Percentiles rank a stretch among this genome's conserved stretches.
Conservation (phyloP, 2,329 filamentous ascomycete species). For the Elsinoe fawcettii region DNA sequence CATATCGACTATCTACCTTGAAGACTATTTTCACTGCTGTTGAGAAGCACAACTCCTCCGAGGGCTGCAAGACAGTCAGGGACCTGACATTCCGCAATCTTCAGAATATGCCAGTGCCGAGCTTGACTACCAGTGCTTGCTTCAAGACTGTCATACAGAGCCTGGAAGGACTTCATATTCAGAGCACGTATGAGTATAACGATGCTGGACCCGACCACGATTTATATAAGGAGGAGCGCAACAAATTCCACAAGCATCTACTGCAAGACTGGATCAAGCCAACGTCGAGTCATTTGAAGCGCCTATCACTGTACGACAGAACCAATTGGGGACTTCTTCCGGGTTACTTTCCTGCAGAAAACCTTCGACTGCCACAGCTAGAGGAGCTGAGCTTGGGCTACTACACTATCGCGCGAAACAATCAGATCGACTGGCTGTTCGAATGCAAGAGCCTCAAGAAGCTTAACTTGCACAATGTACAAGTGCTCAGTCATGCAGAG, state of each 20-base stretch:
- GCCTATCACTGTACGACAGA: conserved; percentile 4
- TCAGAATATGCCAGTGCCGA: not conserved
- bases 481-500: not conserved
- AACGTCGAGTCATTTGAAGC: not conserved
- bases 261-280: not conserved
- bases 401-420: conserved; percentile 4
- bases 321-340: conserved; percentile 12
- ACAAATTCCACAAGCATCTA: not conserved
- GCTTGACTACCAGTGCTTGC: not conserved
- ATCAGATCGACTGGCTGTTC: conserved; percentile 9
- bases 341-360: not conserved
- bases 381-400: conserved; percentile 1
- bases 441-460: not conserved
- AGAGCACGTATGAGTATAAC: conserved; percentile 1
- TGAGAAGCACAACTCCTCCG: not conserved
- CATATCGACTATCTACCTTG: not conserved
- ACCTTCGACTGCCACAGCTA: not conserved
- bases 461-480: conserved; percentile 1
- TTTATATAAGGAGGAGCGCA: not conserved
- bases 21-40: not conserved
- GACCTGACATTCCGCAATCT: conserved; percentile 5
- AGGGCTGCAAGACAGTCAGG: not conserved
- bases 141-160: not conserved
- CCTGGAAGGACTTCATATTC: not conserved
- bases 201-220: conserved; percentile 8